Base-by-base conservation (phyloP, 305 asterid genomes). In the Fraxinus angustifolia region DNA sequence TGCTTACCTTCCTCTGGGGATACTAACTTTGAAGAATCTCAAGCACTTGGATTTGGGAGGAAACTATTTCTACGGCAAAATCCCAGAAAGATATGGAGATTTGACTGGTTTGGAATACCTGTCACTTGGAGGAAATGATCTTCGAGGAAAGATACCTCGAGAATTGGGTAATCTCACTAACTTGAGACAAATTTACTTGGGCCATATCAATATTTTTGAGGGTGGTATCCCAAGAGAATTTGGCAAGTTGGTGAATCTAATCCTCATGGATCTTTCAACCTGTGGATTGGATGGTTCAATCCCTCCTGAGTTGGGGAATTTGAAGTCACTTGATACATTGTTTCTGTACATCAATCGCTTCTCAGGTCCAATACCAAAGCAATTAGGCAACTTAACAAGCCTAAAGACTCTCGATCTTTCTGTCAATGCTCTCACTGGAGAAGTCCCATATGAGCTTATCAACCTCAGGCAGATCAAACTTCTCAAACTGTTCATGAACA, bases 141-240 rank as follows among this genome's bases (percentile, higher is more conserved):
- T 96, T 23, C 84, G 83, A 26, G 99, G 99, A 14, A 84, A 50
- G 35, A 93, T 96, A 82, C 99, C 99, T 0, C 81, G 28, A 50
- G 94, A 91, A 38, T 80, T 96, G 28, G 98, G 98, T 34, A 96
- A 96, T 83, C 91, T 96, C 34, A 93, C 97, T 8, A 92, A 83
- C 85, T 79, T 96, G 87, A 94, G 83, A 78, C 97, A 93, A 88
- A 80, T 96, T 16, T 94, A 92, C 85, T 84, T 96, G 85, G 99
- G 98, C 2, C 82, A 90, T 72, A 87, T 50, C 90, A 94, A 96
- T 83, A 82, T 80, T 8, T 94, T 85, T 75, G 86, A 87, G 0
- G 97, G 97, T 65, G 97, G 99, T 17, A 96, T 96, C 81, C 99
- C 99, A 33, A 86, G 58, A 78, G 97, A 94, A 84, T 83, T 96